These are phyloP conservation scores for Symbiotaphrina buchneri DNA, from an alignment of 495 filamentous ascomycete species.

Conservation along the genomic window DNA sequence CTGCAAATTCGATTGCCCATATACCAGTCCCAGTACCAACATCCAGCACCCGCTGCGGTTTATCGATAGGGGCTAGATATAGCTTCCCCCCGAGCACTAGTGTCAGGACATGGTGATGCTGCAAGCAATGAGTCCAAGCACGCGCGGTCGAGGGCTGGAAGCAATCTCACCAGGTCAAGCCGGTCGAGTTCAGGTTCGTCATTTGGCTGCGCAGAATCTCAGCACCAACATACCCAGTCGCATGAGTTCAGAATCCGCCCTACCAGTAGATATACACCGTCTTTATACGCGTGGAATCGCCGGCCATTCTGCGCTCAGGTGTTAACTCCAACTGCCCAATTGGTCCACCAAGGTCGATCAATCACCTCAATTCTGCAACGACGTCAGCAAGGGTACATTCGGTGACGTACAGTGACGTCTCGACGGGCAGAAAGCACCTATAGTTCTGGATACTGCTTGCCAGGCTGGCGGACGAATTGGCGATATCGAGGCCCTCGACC, in stretches of 20 bases:
- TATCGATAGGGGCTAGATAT: constrained; percentile 10
- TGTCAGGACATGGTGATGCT: constrained; percentile 5
- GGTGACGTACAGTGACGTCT: too few relatives aligned
- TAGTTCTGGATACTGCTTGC: too few relatives aligned
- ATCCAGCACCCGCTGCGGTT: constrained; percentile 11
- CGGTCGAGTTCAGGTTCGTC: constrained; percentile 4
- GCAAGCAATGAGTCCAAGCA: background rate
- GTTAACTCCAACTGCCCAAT: too few relatives aligned
- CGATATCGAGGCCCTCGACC: too few relatives aligned
- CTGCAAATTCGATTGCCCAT: constrained; percentile 10
- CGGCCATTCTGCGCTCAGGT: constrained; percentile 1
- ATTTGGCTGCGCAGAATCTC: too few relatives aligned
- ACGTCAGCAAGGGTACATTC: too few relatives aligned
- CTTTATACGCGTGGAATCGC: constrained; percentile 1
- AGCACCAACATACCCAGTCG: too few relatives aligned
- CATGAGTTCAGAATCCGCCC: too few relatives aligned
- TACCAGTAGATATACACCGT: constrained; percentile 2
- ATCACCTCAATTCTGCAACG: too few relatives aligned
- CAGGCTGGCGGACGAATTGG: too few relatives aligned
- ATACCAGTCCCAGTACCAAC: constrained; percentile 14
- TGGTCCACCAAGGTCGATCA: too few relatives aligned
- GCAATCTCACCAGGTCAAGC: constrained; percentile 4
- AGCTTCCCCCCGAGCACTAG: constrained; percentile 11
- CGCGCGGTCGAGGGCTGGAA: background rate
- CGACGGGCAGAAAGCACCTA: too few relatives aligned